phyloP scores from a whole-genome alignment of 495 filamentous ascomycete species.

The Baudoinia panamericana region DNA sequence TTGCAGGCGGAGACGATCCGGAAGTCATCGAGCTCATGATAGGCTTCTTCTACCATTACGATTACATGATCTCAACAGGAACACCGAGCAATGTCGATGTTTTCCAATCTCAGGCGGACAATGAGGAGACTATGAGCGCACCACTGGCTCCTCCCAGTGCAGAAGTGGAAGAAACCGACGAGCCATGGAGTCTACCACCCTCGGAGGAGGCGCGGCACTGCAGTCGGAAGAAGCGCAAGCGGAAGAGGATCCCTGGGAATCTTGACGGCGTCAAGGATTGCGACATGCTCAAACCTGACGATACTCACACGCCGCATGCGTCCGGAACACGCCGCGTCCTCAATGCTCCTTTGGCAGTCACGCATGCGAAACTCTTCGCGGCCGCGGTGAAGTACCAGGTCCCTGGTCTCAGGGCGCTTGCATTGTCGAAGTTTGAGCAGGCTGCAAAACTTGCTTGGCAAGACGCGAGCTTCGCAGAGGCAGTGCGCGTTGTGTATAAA shows the following conservation, averaged over 20 bases:
- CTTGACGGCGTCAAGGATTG: too few relatives aligned
- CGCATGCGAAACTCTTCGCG: conserved; percentile 31
- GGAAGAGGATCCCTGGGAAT: too few relatives aligned
- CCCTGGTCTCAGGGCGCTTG: conserved; percentile 26
- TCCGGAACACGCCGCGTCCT: background rate
- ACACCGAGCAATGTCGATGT: background rate
- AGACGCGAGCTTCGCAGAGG: conserved; percentile 23
- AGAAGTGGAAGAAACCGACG: background rate
- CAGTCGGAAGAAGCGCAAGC: too few relatives aligned
- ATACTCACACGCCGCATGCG: background rate
- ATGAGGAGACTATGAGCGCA: background rate
- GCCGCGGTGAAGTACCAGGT: conserved; percentile 35
- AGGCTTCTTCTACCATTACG: conserved; percentile 9
- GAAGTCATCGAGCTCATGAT: conserved; percentile 9
- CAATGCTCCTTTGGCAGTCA: too few relatives aligned
- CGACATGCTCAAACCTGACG: background rate
- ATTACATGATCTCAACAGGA: conserved; percentile 3
- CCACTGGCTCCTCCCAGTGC: background rate
- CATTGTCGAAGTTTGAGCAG: conserved; percentile 28
- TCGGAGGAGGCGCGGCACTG: too few relatives aligned
- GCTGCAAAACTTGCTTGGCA: conserved; percentile 19
- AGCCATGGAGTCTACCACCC: too few relatives aligned
- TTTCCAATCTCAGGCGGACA: too few relatives aligned
- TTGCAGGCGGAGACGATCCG: conserved; percentile 6
- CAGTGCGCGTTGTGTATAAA: conserved; percentile 27